Conservation (phyloP, 2,329 filamentous ascomycete genomes). For the Periconia sp. region DNA sequence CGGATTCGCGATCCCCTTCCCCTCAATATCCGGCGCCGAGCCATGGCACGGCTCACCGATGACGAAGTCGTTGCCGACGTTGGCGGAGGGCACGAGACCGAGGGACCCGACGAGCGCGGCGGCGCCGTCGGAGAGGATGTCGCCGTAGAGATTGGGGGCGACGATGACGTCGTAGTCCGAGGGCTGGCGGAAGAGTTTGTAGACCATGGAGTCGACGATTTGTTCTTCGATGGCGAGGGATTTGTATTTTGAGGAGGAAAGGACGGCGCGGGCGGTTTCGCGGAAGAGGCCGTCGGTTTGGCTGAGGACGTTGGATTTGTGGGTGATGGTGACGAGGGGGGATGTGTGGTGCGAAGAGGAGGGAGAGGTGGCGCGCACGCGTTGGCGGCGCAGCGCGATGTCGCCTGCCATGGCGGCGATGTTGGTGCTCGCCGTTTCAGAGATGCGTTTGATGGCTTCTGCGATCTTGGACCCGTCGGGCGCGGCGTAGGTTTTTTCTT, state of each 20-base stretch:
- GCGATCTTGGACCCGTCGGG: conserved; percentile 79
- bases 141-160: conserved; percentile 94
- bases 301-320: conserved; percentile 96
- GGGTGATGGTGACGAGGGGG: conserved; percentile 90
- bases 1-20: conserved; percentile 89
- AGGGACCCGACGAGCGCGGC: conserved; percentile 90
- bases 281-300: conserved; percentile 98
- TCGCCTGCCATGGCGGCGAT: conserved; percentile 94
- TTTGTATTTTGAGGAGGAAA: conserved; percentile 66
- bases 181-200: conserved; percentile 98
- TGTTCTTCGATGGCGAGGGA: conserved; percentile 76
- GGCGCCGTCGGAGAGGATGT: conserved; percentile 93
- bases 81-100: conserved; percentile 90
- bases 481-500: conserved; percentile 80
- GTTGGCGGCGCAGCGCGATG: conserved; percentile 84
- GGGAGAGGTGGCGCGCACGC: conserved; percentile 62
- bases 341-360: conserved; percentile 61
- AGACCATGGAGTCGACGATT: conserved; percentile 99
- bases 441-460: conserved; percentile 97
- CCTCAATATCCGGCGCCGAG: conserved; percentile 92
- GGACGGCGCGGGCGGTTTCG: conserved; percentile 71
- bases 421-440: conserved; percentile 77
- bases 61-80: conserved; percentile 90
- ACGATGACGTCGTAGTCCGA: conserved; percentile 97
- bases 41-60: conserved; percentile 99